Base-by-base conservation (phyloP, 306 rosid genomes). In the Ammopiptanthus mongolicus region DNA sequence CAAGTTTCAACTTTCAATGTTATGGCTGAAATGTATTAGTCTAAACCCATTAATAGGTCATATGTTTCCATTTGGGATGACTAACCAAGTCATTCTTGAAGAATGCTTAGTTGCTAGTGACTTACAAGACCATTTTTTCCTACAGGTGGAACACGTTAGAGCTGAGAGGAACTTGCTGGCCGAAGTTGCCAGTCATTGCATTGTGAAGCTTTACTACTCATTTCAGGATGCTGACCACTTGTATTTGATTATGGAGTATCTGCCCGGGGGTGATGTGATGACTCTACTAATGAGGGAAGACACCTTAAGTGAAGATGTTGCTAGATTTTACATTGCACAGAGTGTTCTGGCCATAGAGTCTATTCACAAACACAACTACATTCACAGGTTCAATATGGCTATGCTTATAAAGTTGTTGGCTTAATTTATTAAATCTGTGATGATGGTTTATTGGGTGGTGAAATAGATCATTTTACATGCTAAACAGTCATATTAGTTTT, bases 121-220 rank as follows among this genome's bases (percentile, higher is more conserved):
- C 71, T 77, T 52, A 64, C 75, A 44, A 14, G 57, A 23, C 78
- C 41, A 2, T 39, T 74, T 41, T n/a, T 66, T 61, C 59, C 57
- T 72, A 47, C 84, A 95, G 98, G 98, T 95, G 73, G 98, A 95
- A 84, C 98, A 95, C 68, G 98, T 95, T 77, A 95, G 90, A 84
- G 98, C 98, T 77, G 98, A 95, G 87, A 91, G 98, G 79, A 91
- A 95, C 81, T 91, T 95, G 87, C 82, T 95, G 78, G 98, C 98
- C 4, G 98, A 95, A 88, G 98, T 95, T 73, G 98, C 97, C 73
- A 91, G 97, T 79, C 98, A 95, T 80, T 95, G 91, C 88, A 95
- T 95, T 72, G 98, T 95, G 65, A 95, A 95, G 76, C 98, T 95
- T 84, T 95, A 88, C 89, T 95, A 95, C 88, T 95, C 98, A 33